Evolutionary conservation across 768 basidiomycete species (phyloP).

Genomic region (Candolleomyces eurysporus): DNA sequence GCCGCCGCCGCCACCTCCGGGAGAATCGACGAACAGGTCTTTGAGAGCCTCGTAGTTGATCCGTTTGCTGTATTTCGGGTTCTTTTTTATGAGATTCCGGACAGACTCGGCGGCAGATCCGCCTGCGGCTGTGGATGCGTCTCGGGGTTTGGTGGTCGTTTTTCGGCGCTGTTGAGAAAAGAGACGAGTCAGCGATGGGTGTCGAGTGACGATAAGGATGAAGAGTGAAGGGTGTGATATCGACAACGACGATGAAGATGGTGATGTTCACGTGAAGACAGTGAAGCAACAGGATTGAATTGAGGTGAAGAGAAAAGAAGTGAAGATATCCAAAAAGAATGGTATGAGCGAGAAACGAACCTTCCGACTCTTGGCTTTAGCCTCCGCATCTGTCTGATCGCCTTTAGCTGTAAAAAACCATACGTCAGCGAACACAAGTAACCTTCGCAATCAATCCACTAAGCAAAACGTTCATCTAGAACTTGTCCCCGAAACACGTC

Average conservation of each 20-base stretch:
- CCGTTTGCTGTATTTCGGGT: slow-evolving; percentile 83
- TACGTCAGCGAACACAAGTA: background rate
- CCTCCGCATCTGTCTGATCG: slow-evolving; percentile 44
- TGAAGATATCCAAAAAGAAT: slow-evolving; percentile 19
- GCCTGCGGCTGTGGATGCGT: slow-evolving; percentile 68
- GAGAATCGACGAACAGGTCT: slow-evolving; percentile 61
- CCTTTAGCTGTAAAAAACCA: slow-evolving; percentile 57
- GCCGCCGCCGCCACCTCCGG: slow-evolving; percentile 13
- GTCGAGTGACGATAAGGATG: background rate
- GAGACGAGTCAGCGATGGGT: slow-evolving; percentile 8
- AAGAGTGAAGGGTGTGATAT: slow-evolving; percentile 1
- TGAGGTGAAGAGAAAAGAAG: too few species aligned
- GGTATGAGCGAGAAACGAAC: slow-evolving; percentile 56
- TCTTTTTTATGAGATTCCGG: slow-evolving; percentile 77
- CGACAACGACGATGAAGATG: background rate
- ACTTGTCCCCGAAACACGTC: too few species aligned
- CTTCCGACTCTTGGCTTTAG: slow-evolving; percentile 65
- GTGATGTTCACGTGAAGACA: too few species aligned
- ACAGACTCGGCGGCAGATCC: slow-evolving; percentile 76
- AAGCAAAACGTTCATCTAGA: slow-evolving; percentile 33
- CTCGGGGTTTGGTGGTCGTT: slow-evolving; percentile 59
- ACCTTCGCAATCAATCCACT: slow-evolving; percentile 29
- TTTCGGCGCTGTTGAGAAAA: slow-evolving; percentile 59
- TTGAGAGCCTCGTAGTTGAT: slow-evolving; percentile 93
- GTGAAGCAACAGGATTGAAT: too few species aligned